Conservation (phyloP, 768 basidiomycete genomes). For the Myochromella boudieri region DNA sequence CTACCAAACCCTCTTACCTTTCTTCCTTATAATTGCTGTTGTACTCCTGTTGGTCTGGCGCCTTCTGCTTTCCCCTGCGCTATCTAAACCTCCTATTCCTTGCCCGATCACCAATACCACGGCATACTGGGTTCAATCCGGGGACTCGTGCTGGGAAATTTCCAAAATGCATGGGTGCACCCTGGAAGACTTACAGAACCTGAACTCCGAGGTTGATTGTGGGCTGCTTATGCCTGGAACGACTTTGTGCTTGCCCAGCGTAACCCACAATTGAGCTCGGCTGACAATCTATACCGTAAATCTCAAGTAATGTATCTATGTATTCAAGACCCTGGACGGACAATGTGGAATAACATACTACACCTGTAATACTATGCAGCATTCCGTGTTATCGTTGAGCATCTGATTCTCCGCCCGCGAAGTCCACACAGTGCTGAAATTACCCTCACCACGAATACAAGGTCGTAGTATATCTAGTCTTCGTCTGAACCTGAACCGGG, state of each 20-base stretch:
- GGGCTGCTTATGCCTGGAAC: conserved; percentile 59
- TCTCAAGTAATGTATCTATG: conserved; percentile 4
- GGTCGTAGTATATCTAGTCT: conserved; percentile 15
- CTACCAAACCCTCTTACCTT: conserved; percentile 69
- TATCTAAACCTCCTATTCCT: conserved; percentile 30
- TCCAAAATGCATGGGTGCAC: conserved; percentile 46
- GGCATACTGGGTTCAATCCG: conserved; percentile 50
- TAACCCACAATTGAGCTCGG: not conserved
- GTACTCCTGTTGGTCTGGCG: conserved; percentile 65
- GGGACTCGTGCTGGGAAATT: conserved; percentile 69
- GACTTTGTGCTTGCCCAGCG: conserved; percentile 55
- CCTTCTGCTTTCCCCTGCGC: conserved; percentile 44
- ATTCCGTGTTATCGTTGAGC: too few species aligned
- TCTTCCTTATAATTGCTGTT: conserved; percentile 69
- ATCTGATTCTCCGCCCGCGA: conserved; percentile 1
- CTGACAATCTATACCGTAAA: not conserved
- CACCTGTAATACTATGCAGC: not conserved
- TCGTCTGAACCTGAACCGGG: conserved; percentile 36
- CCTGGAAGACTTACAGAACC: conserved; percentile 48
- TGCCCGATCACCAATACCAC: conserved; percentile 45
- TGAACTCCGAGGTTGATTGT: conserved; percentile 56
- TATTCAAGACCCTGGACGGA: conserved; percentile 6
- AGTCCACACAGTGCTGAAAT: too few species aligned
- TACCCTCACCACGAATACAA: too few species aligned
- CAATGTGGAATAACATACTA: conserved; percentile 1